Evolutionary conservation across 345 rosid genomes (phyloP), one percentile per base, ranked within the genome.

Genomic region (Hypericum perforatum): DNA sequence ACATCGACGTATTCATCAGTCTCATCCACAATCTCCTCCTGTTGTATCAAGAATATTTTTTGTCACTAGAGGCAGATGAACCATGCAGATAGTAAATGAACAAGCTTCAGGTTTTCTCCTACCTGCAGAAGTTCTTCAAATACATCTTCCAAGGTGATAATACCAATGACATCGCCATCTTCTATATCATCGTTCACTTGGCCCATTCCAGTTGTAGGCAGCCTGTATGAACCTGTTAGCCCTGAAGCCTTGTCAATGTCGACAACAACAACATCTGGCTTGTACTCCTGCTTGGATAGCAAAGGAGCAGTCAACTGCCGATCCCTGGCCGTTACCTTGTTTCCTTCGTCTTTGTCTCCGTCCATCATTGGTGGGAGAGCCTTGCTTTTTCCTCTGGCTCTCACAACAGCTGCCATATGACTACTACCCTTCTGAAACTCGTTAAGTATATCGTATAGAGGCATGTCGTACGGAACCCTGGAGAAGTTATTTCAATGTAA

Each of bases 1-100:
- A 85, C 94, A 65, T 85, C 94, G 15, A 82, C 41, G 56, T 79
- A 85, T 5, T 75, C 86, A 59, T 85, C 84, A 7, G 94, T 85
- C 74, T 81, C 94, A 47, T 85, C 94, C 38, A 85, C 89, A 41
- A 85, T 85, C 57, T 85, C 94, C 66, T 82, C 74, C 94, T 85
- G 80, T 70, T 52, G 36, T 44, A 68, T 59, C 62, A 70, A 37
- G 56, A 64, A 41, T 50, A 38, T 16, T 50, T 38, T 49, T 51
- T 45, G 39, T 36, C 39, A 16, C 49, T 41, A 6, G 9, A n/a
- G n/a, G 39, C 13, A 39, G 57, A 45, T 12, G 64, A 53, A 12
- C 39, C 11, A 12, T 54, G 47, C 2, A 1, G 42, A 14, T 11
- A 22, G 8, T 6, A 41, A 7, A n/a, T n/a, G n/a, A n/a, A 61